Conservation (phyloP, 2,329 filamentous ascomycete genomes). For the Dryadomyces sulphureus region DNA sequence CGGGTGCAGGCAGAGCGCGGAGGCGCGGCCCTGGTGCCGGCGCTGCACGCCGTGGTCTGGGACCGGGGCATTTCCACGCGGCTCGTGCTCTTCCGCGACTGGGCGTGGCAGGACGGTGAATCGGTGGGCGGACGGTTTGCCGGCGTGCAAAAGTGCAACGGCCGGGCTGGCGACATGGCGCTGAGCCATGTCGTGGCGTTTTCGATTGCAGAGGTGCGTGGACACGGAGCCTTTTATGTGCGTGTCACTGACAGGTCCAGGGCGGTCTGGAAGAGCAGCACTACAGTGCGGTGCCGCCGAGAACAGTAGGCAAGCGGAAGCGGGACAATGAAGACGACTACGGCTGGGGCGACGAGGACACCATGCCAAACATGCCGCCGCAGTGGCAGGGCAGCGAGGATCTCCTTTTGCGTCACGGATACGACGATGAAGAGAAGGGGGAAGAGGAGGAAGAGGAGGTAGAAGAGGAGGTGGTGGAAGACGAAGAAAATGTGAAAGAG, state of each 20-base stretch:
- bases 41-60: constrained; percentile 65
- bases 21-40: constrained; percentile 56
- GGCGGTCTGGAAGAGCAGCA: constrained; percentile 22
- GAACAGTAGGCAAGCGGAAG: constrained; percentile 41
- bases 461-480: background rate
- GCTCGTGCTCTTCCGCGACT: constrained; percentile 68
- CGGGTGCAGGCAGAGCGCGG: constrained; percentile 52
- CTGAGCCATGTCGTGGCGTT: constrained; percentile 34
- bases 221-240: no score
- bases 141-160: constrained; percentile 50
- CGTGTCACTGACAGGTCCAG: background rate
- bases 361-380: constrained; percentile 43
- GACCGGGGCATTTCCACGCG: constrained; percentile 62
- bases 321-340: constrained; percentile 55
- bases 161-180: constrained; percentile 26
- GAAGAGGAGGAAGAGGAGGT: background rate
- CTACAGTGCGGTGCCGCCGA: constrained; percentile 16
- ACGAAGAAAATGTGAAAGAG: background rate
- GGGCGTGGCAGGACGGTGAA: constrained; percentile 34
- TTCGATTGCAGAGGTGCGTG: constrained; percentile 30
- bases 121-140: constrained; percentile 40
- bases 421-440: constrained; percentile 7
- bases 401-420: constrained; percentile 30
- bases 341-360: constrained; percentile 54
- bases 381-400: constrained; percentile 57